phyloP scores from a whole-genome alignment of 257 asterid genomes.

The Eucommia ulmoides region DNA sequence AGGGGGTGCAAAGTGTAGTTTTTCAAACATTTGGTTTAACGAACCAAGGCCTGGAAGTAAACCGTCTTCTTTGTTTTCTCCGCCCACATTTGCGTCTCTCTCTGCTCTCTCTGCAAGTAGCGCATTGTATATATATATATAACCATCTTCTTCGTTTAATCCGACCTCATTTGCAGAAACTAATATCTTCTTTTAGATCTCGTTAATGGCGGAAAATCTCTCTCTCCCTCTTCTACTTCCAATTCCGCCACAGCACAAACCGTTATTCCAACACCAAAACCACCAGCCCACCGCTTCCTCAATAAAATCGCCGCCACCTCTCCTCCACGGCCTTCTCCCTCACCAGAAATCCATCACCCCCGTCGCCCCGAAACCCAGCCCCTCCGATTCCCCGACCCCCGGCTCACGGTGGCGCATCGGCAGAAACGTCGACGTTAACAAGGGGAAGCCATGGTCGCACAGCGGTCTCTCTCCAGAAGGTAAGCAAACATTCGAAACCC shows the following conservation, averaged over 20 bases:
- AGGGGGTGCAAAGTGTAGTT: too few relatives aligned
- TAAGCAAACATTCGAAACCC: slow-evolving; percentile 44
- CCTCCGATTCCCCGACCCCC: slow-evolving; percentile 18
- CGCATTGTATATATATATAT: neutral
- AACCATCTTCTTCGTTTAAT: neutral
- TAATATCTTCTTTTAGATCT: neutral
- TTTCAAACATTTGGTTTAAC: too few relatives aligned
- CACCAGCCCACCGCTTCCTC: slow-evolving; percentile 18
- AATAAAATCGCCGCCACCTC: slow-evolving; percentile 23
- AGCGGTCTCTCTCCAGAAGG: slow-evolving; percentile 62
- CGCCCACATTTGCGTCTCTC: neutral
- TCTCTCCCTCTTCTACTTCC: slow-evolving; percentile 80
- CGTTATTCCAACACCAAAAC: slow-evolving; percentile 34
- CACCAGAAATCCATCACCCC: slow-evolving; percentile 22
- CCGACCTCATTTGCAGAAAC: neutral
- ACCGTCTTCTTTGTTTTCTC: neutral
- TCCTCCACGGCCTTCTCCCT: slow-evolving; percentile 37
- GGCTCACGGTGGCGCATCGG: slow-evolving; percentile 63
- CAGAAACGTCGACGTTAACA: slow-evolving; percentile 49
- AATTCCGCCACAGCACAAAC: slow-evolving; percentile 67
- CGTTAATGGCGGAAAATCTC: slow-evolving; percentile 69
- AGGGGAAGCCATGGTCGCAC: slow-evolving; percentile 72
- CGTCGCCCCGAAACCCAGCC: slow-evolving; percentile 6
- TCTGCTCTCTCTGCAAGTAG: neutral
- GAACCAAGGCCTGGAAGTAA: too few relatives aligned